Evolutionary conservation across 768 basidiomycete genomes (phyloP).

Genomic region (Floccularia luteovirens): DNA sequence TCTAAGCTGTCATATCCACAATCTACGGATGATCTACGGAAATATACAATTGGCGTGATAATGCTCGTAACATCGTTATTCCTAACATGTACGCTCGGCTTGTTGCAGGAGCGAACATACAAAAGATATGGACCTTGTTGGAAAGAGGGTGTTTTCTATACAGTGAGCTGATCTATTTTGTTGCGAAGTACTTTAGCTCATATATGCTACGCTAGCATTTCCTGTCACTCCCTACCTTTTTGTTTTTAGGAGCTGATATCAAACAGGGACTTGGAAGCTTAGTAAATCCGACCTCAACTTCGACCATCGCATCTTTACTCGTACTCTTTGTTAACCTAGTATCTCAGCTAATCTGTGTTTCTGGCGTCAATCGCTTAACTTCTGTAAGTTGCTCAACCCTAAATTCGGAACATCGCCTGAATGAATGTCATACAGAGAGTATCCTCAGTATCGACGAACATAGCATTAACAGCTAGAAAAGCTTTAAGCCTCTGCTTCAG

Average conservation of each 20-base stretch:
- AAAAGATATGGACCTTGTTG: conserved; percentile 67
- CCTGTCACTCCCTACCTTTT: conserved; percentile 71
- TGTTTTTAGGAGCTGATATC: conserved; percentile 51
- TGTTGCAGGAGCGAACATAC: conserved; percentile 75
- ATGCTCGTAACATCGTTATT: conserved; percentile 64
- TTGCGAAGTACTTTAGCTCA: neutral
- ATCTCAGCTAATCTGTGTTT: conserved; percentile 75
- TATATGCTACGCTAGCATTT: conserved; percentile 45
- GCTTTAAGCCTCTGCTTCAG: conserved; percentile 74
- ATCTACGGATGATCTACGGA: conserved; percentile 24
- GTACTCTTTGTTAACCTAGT: conserved; percentile 58
- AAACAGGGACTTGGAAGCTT: conserved; percentile 48
- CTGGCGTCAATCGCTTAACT: conserved; percentile 76
- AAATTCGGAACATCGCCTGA: neutral
- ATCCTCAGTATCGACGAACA: conserved; percentile 75
- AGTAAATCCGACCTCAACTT: conserved; percentile 22
- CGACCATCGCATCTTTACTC: conserved; percentile 37
- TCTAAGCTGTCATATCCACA: conserved; percentile 11
- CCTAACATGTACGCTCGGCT: conserved; percentile 60
- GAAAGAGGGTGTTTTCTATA: conserved; percentile 83
- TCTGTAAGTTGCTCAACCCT: conserved; percentile 43
- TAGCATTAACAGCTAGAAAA: conserved; percentile 75
- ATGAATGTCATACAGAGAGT: conserved; percentile 39
- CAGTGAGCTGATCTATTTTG: conserved; percentile 28
- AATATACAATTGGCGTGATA: conserved; percentile 57